Evolutionary conservation across 106 monocot species (phyloP), one percentile per base, ranked within the genome.

Genomic region (Phalaenopsis equestris): DNA sequence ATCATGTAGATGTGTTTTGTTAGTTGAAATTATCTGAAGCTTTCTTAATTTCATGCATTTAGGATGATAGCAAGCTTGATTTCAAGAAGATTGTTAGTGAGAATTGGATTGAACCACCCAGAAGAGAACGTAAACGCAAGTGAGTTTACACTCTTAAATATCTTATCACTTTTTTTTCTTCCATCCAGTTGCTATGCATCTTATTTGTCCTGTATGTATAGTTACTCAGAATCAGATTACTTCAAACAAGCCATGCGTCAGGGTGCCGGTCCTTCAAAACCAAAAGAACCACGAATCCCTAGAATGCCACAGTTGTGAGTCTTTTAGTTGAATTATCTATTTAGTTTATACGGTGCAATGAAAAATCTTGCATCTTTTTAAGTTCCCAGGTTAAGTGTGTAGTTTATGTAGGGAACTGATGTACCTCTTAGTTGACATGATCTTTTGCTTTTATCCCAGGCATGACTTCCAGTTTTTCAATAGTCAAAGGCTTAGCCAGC

Each of bases 381-480:
- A 42, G 55, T 78, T 58, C 46, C 14, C 15, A 52, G 52, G 12
- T 52, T 52, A 56, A 24, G 4, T 73, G 15, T 10, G n/a, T 76
- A 48, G 9, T 42, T 76, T 76, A 14, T 76, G 43, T 48, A 16
- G 5, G 42, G 48, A 21, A 18, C 11, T 8, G 23, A 76, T 21
- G 42, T 5, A n/a, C 18, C 3, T 1, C 47, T 48, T 42, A 24
- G 43, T 10, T 73, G 38, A 76, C 41, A 45, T n/a, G 21, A 21
- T 45, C 21, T 76, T 56, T 14, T 78, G 78, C 19, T 78, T 16
- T 23, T 23, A 36, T 85, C 79, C 72, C 87, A 92, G 92, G 77
- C 87, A 89, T 67, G 92, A 92, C 77, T 92, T 92, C 76, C 92
- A 92, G 86, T 92, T 92, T 89, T 92, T 92, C 56, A 89, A 92